A percentile compares a stretch with the other conserved stretches of the same genome.
These are phyloP conservation scores for Trichocomaceae sp. DNA, from an alignment of 2,329 filamentous ascomycete genomes.

Conservation along the genomic window DNA sequence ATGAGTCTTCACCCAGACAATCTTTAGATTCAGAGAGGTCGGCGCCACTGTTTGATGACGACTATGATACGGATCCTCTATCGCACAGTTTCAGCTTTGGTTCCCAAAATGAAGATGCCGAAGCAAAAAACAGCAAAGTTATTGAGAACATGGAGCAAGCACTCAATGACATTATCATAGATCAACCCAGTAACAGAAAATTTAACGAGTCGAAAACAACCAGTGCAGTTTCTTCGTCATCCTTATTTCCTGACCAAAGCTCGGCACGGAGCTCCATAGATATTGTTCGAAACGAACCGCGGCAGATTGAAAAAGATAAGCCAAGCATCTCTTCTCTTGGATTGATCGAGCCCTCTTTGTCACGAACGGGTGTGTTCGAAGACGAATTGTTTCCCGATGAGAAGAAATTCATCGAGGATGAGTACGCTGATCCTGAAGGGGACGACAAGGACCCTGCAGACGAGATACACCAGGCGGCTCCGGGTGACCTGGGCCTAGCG, in stretches of 20 bases:
- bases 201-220: conserved; percentile 30
- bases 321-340: conserved; percentile 88
- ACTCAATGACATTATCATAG: conserved; percentile 84
- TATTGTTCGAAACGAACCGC: conserved; percentile 38
- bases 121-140: conserved; percentile 63
- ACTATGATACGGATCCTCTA: conserved; percentile 63
- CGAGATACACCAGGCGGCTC: conserved; percentile 86
- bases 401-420: conserved; percentile 71
- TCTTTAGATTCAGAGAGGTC: conserved; percentile 63
- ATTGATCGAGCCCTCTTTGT: conserved; percentile 80
- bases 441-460: conserved; percentile 62
- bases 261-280: conserved; percentile 61
- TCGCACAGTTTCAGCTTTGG: conserved; percentile 74
- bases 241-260: conserved; percentile 52
- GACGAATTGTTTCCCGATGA: conserved; percentile 91
- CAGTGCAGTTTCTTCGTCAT: conserved; percentile 34
- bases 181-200: conserved; percentile 50
- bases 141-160: conserved; percentile 91
- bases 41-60: conserved; percentile 70
- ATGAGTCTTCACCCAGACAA: conserved; percentile 46
- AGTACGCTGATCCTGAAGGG: conserved; percentile 65
- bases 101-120: conserved; percentile 46
- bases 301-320: conserved; percentile 51
- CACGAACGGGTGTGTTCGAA: conserved; percentile 87
- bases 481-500: conserved; percentile 84